Evolutionary conservation across 768 basidiomycete species (phyloP).

Genomic region (Termitomyces sp.): DNA sequence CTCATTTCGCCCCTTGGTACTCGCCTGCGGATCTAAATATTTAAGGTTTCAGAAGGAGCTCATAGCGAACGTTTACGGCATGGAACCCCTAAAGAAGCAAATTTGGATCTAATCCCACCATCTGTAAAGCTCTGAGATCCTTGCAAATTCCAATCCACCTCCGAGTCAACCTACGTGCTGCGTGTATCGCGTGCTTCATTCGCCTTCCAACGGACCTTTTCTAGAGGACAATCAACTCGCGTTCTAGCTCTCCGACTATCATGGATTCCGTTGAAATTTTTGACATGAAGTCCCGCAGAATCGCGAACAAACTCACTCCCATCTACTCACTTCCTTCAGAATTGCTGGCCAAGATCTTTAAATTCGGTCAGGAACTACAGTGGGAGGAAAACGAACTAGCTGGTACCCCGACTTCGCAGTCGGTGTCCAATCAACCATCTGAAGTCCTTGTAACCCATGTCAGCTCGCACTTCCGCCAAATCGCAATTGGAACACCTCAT

Average conservation of each 20-base stretch:
- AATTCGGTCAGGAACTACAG: slow-evolving; percentile 19
- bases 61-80: background rate
- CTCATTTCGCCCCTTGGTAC: background rate
- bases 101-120: background rate
- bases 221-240: background rate
- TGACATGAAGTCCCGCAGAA: background rate
- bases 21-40: background rate
- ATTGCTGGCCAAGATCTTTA: slow-evolving; percentile 29
- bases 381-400: slow-evolving; percentile 8
- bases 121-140: background rate
- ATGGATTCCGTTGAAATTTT: background rate
- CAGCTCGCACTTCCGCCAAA: slow-evolving; percentile 31
- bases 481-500: slow-evolving; percentile 30
- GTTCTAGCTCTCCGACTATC: background rate
- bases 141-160: background rate
- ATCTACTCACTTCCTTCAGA: slow-evolving; percentile 27
- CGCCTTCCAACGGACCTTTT: background rate
- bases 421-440: slow-evolving; percentile 20
- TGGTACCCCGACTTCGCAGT: background rate
- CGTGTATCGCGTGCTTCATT: background rate
- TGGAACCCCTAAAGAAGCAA: slow-evolving; percentile 1
- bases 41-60: background rate
- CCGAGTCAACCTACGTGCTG: background rate
- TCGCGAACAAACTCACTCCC: slow-evolving; percentile 3
- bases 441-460: slow-evolving; percentile 38